phyloP scores from a whole-genome alignment of 176 grass and related monocot species.

The Raddia guianensis region DNA sequence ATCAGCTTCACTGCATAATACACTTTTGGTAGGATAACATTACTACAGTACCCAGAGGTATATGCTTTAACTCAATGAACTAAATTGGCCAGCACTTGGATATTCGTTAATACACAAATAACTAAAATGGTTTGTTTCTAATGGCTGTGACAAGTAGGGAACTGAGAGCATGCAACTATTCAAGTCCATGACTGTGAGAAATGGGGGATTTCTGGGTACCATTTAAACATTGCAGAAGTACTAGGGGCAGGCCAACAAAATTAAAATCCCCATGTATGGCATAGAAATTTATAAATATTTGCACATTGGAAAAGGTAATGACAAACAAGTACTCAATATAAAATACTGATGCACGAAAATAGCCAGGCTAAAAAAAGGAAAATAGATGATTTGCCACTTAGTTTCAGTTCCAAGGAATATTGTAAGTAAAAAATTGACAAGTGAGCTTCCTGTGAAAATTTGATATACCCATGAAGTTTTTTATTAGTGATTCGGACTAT shows the following conservation, averaged over 20 bases:
- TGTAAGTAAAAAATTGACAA: neutral
- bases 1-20: no score
- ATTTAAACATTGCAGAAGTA: constrained; percentile 13
- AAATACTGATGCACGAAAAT: neutral
- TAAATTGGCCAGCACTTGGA: no score
- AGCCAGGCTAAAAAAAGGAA: neutral
- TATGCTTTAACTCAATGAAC: no score
- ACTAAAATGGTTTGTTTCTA: no score
- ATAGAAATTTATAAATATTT: constrained; percentile 6
- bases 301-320: neutral
- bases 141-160: no score
- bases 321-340: constrained; percentile 15
- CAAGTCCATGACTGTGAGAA: neutral
- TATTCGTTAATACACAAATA: no score
- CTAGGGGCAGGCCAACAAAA: neutral
- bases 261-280: neutral
- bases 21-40: no score
- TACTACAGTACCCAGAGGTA: no score
- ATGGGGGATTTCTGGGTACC: neutral
- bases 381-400: neutral
- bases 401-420: neutral
- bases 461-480: neutral
- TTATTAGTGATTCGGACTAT: constrained; percentile 1
- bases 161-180: no score
- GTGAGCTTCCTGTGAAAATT: neutral